Evolutionary conservation across 768 basidiomycete genomes (phyloP).

Genomic region (Xerocomus brunneocitrinus): DNA sequence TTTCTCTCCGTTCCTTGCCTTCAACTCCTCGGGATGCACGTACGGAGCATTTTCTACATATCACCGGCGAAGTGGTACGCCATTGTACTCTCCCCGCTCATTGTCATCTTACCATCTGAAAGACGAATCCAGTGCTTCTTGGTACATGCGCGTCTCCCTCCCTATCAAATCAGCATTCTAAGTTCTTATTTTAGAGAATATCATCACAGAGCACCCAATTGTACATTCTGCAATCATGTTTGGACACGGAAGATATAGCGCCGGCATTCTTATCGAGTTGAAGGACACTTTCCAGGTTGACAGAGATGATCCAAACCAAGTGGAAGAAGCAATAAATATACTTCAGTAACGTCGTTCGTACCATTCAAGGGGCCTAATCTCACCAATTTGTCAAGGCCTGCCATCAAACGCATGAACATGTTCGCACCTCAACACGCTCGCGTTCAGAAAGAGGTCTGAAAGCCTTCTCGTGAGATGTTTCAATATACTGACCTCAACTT

Average conservation of each 20-base stretch:
- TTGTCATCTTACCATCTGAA: slow-evolving; percentile 4
- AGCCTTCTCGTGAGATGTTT: background rate
- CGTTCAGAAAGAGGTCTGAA: background rate
- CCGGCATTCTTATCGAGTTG: slow-evolving; percentile 16
- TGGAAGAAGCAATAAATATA: slow-evolving; percentile 8
- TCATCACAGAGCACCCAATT: slow-evolving; percentile 8
- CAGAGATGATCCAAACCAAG: slow-evolving; percentile 3
- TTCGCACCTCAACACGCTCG: background rate
- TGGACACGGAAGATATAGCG: slow-evolving; percentile 18
- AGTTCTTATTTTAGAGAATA: slow-evolving; percentile 7
- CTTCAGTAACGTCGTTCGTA: background rate
- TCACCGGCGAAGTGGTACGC: background rate
- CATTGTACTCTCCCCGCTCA: background rate
- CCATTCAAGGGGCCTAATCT: background rate
- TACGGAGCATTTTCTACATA: background rate
- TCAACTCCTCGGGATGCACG: background rate
- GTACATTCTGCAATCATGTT: slow-evolving; percentile 18
- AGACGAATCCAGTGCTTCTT: slow-evolving; percentile 14
- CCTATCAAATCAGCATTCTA: background rate
- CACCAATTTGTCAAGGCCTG: background rate
- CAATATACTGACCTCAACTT: background rate
- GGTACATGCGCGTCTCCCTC: slow-evolving; percentile 7
- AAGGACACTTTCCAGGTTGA: slow-evolving; percentile 8
- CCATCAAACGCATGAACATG: background rate
- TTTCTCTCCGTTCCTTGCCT: background rate